phyloP scores from a whole-genome alignment of 805 yeast species.

The Cyberlindnera maclurae region DNA sequence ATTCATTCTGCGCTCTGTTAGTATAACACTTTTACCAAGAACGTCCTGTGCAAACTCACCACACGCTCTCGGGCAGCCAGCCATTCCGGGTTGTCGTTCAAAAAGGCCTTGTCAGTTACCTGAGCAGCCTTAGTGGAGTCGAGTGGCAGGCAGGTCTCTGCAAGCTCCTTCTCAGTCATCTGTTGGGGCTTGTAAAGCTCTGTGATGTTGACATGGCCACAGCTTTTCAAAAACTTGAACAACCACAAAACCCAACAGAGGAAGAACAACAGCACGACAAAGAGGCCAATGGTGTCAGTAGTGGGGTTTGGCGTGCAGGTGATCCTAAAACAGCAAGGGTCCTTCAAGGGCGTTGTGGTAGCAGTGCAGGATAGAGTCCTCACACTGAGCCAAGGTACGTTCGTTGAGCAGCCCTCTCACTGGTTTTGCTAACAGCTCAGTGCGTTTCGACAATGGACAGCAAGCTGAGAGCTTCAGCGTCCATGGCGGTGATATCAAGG shows the following conservation, averaged over 20 bases:
- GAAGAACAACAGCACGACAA: neutral
- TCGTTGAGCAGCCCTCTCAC: slow-evolving; percentile 17
- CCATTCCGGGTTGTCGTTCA: slow-evolving; percentile 22
- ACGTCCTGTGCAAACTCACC: slow-evolving; percentile 8
- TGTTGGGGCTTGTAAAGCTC: too few species aligned
- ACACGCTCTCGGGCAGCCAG: slow-evolving; percentile 17
- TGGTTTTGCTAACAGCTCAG: slow-evolving; percentile 6
- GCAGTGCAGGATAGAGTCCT: slow-evolving; percentile 33
- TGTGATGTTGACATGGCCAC: too few species aligned
- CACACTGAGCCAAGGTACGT: slow-evolving; percentile 35
- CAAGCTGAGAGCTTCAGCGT: slow-evolving; percentile 14
- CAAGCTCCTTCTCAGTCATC: too few species aligned
- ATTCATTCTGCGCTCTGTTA: slow-evolving; percentile 4
- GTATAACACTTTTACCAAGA: neutral
- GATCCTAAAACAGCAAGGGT: slow-evolving; percentile 4
- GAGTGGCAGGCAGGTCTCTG: too few species aligned
- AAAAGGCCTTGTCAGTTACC: slow-evolving; percentile 8
- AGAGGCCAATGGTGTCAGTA: slow-evolving; percentile 9
- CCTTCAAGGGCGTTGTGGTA: slow-evolving; percentile 7
- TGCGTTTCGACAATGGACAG: slow-evolving; percentile 33
- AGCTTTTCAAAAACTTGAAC: too few species aligned
- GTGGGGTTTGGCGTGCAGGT: slow-evolving; percentile 10
- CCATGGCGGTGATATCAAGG: slow-evolving; percentile 38
- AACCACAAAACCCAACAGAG: neutral
- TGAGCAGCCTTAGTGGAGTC: too few species aligned